phyloP scores from a whole-genome alignment of 345 rosid species.

The Lumnitzera racemosa region DNA sequence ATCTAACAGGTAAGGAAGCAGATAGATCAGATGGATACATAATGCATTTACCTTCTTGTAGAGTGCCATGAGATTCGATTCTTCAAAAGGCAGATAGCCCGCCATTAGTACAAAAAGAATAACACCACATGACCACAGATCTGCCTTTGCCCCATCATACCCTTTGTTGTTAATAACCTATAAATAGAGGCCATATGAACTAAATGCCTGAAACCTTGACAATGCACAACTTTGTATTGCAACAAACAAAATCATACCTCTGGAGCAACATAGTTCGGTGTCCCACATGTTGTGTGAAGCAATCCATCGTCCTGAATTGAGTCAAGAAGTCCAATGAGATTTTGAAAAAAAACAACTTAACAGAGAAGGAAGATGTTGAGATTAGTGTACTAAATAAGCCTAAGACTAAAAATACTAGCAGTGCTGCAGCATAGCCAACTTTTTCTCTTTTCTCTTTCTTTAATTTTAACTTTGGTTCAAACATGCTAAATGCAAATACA shows the following conservation, averaged over 20 bases:
- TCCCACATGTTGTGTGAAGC: constrained; percentile 98
- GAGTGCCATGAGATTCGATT: constrained; percentile 65
- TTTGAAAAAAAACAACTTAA: constrained; percentile 3
- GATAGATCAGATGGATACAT: neutral
- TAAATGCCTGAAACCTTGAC: neutral
- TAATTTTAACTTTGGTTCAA: too few species aligned
- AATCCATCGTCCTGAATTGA: constrained; percentile 79
- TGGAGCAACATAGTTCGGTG: constrained; percentile 99
- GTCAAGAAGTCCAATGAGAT: constrained; percentile 7
- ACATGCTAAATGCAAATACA: too few species aligned
- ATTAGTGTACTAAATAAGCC: too few species aligned
- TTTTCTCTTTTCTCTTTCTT: too few species aligned
- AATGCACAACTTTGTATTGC: neutral
- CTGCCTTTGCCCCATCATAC: constrained; percentile 96
- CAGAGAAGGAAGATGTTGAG: neutral
- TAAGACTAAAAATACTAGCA: too few species aligned
- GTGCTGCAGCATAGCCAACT: too few species aligned
- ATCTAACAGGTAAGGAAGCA: neutral
- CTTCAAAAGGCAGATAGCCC: constrained; percentile 95
- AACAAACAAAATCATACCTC: constrained; percentile 53
- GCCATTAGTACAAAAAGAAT: constrained; percentile 97
- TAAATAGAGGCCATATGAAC: constrained; percentile 7
- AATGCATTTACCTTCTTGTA: constrained; percentile 61
- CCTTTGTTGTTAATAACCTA: constrained; percentile 97
- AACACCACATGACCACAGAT: constrained; percentile 98